Conservation (phyloP, 371 early-diverging fungal genomes). For the Gilbertella persicaria region DNA sequence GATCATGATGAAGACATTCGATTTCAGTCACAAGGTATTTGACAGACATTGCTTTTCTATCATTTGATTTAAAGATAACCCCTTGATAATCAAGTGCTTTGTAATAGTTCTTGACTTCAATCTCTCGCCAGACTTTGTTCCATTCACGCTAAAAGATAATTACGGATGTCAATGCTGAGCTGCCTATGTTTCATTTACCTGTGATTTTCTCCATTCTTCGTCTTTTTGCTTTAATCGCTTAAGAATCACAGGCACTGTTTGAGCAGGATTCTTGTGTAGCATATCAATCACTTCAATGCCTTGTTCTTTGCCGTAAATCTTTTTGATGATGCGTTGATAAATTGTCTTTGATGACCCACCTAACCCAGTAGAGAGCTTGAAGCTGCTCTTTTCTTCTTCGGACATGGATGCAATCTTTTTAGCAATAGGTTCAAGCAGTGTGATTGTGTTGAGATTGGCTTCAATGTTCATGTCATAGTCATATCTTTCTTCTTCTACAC, state of each 20-base stretch:
- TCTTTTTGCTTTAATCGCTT: slow-evolving; percentile 95
- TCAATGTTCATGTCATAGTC: slow-evolving; percentile 88
- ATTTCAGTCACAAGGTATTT: slow-evolving; percentile 85
- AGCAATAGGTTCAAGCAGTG: slow-evolving; percentile 85
- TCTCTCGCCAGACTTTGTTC: slow-evolving; percentile 95
- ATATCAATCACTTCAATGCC: slow-evolving; percentile 88
- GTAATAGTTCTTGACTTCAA: slow-evolving; percentile 92
- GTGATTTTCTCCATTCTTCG: slow-evolving; percentile 85
- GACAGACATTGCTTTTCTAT: slow-evolving; percentile 76
- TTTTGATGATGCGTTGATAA: slow-evolving; percentile 84
- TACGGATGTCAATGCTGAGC: slow-evolving; percentile 69
- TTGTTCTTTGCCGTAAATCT: slow-evolving; percentile 86
- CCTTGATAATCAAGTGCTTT: slow-evolving; percentile 97
- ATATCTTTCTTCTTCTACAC: slow-evolving; percentile 94
- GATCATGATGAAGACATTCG: slow-evolving; percentile 70
- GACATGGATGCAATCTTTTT: slow-evolving; percentile 70
- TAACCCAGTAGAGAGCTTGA: slow-evolving; percentile 76
- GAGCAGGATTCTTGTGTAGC: slow-evolving; percentile 88
- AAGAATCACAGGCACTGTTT: slow-evolving; percentile 93
- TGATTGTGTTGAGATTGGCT: slow-evolving; percentile 88
- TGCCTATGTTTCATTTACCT: slow-evolving; percentile 34
- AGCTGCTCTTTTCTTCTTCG: slow-evolving; percentile 71
- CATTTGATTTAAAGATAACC: slow-evolving; percentile 80
- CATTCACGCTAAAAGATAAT: slow-evolving; percentile 69
- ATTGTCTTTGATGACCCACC: slow-evolving; percentile 84